These are phyloP conservation scores for Rhipidocladum racemiflorum DNA, from an alignment of 176 grass and related monocot genomes.

Conservation along the genomic window DNA sequence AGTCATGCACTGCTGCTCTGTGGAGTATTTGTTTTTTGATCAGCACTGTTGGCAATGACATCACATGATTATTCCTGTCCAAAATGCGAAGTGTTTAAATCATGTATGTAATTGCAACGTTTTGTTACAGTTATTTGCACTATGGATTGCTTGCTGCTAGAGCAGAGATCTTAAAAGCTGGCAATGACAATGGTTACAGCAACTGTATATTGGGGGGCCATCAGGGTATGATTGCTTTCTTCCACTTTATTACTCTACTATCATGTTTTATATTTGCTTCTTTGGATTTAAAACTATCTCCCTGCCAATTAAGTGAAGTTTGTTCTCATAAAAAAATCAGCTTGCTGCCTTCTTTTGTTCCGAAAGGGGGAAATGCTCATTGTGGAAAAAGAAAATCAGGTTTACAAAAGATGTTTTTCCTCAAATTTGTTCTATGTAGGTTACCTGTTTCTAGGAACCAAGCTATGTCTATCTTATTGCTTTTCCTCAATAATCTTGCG, in stretches of 20 bases:
- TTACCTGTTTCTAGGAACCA: background rate
- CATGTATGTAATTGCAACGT: background rate
- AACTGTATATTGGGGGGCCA: conserved; percentile 78
- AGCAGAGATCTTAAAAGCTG: conserved; percentile 88
- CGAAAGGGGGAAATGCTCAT: background rate
- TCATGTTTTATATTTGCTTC: background rate
- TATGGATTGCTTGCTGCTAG: conserved; percentile 91
- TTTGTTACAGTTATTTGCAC: conserved; percentile 66
- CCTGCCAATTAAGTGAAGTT: background rate
- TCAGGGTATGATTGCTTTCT: conserved; percentile 45
- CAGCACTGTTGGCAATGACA: background rate
- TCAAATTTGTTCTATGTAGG: background rate
- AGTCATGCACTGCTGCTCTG: background rate
- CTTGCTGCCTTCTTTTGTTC: background rate
- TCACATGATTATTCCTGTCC: background rate
- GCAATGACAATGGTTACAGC: conserved; percentile 57
- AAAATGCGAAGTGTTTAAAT: background rate
- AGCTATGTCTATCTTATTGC: background rate
- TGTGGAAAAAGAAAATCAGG: background rate
- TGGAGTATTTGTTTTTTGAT: background rate
- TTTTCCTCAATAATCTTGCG: background rate
- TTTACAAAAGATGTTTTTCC: background rate
- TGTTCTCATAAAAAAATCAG: background rate
- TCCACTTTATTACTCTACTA: background rate
- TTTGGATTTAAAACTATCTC: background rate